A percentile compares a stretch with the other conserved stretches of the same genome.
phyloP scores from a whole-genome alignment of 2,329 filamentous ascomycete species.

The Colletotrichum sp. region DNA sequence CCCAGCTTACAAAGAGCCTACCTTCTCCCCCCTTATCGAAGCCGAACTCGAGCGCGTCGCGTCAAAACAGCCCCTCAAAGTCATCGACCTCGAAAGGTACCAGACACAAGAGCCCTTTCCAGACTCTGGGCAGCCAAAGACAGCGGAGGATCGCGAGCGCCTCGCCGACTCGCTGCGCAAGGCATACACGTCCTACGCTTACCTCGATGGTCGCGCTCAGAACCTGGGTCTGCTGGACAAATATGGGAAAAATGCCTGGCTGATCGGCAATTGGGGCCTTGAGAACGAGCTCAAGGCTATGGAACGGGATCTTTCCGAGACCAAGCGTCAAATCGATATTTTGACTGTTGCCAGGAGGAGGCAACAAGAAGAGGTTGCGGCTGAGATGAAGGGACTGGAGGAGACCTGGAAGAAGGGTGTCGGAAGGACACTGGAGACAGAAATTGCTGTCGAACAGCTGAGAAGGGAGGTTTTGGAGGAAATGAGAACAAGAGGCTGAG shows the following conservation, averaged over 20 bases:
- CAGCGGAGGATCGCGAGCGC: conserved; percentile 57
- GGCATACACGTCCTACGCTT: conserved; percentile 55
- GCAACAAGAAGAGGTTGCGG: conserved; percentile 73
- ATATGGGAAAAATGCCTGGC: conserved; percentile 90
- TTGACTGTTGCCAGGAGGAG: conserved; percentile 73
- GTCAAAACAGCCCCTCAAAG: conserved; percentile 55
- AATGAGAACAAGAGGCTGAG: conserved; percentile 40
- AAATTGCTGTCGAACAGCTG: conserved; percentile 80
- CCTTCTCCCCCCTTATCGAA: conserved; percentile 70
- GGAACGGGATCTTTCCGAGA: conserved; percentile 76
- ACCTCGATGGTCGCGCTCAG: conserved; percentile 54
- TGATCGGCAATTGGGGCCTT: conserved; percentile 81
- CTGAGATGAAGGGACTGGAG: conserved; percentile 76
- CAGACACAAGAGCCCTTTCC: conserved; percentile 67
- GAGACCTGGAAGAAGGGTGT: conserved; percentile 82
- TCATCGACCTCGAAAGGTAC: conserved; percentile 82
- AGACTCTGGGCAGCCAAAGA: conserved; percentile 20
- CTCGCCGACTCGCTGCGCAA: conserved; percentile 66
- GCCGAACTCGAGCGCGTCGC: conserved; percentile 73
- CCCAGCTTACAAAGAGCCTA: conserved; percentile 60
- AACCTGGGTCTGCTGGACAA: conserved; percentile 77
- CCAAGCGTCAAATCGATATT: conserved; percentile 73
- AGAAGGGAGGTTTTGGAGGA: conserved; percentile 70
- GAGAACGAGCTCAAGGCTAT: conserved; percentile 73
- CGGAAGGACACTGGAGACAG: conserved; percentile 81